phyloP scores from a whole-genome alignment of 2,329 filamentous ascomycete genomes.

The Alternaria sp. region DNA sequence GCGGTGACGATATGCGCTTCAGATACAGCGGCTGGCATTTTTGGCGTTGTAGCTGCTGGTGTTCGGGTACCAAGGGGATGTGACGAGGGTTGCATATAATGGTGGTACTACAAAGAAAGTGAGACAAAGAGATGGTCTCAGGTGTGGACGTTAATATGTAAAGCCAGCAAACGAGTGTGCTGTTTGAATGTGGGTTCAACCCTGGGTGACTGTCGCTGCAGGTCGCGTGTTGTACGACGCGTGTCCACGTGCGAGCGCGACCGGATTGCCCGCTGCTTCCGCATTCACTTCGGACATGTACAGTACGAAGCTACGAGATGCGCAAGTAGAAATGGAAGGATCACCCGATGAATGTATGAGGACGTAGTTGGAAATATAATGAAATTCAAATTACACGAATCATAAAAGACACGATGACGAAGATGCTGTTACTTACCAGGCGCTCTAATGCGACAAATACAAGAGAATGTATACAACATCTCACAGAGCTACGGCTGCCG shows the following conservation, averaged over 20 bases:
- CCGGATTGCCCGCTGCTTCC: background rate
- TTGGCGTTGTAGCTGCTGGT: background rate
- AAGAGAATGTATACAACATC: background rate
- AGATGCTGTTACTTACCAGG: background rate
- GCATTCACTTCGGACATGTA: background rate
- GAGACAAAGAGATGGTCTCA: background rate
- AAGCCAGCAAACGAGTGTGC: background rate
- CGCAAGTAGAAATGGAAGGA: background rate
- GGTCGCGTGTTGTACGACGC: background rate
- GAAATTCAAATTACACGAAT: background rate
- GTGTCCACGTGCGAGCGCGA: conserved; percentile 4
- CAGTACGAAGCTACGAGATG: background rate
- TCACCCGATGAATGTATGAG: background rate
- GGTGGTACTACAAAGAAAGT: background rate
- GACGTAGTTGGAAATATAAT: background rate
- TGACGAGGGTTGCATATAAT: background rate
- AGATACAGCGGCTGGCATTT: background rate
- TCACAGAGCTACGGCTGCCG: conserved; percentile 33
- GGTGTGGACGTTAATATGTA: background rate
- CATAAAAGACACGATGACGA: background rate
- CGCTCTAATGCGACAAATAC: background rate
- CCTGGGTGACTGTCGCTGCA: background rate
- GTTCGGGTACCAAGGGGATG: background rate
- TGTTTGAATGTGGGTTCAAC: background rate
- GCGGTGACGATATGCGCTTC: background rate